Evolutionary conservation across 129 eudicot species (phyloP).

Genomic region (Flaveria ramosissima): DNA sequence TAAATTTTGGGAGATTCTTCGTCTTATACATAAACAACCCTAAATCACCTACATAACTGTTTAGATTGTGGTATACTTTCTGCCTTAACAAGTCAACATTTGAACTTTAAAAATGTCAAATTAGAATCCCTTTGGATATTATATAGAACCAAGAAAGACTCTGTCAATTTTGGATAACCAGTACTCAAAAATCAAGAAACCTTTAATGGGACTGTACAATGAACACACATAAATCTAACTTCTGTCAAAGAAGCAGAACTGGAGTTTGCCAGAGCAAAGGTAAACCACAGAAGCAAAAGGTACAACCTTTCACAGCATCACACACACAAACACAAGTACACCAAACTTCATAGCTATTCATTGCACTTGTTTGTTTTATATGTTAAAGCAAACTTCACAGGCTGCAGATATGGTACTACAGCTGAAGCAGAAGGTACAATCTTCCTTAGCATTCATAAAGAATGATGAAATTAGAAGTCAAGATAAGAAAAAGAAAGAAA

Average conservation of each 20-base stretch:
- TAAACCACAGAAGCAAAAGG: not conserved
- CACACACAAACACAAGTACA: not conserved
- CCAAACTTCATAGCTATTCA: not conserved
- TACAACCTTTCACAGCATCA: not conserved
- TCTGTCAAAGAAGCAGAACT: not conserved
- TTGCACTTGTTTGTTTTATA: not conserved
- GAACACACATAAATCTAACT: slow-evolving; percentile 3
- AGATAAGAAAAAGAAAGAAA: slow-evolving; percentile 20
- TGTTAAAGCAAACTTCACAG: not conserved
- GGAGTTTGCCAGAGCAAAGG: not conserved
- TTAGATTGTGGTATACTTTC: not conserved
- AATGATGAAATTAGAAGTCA: slow-evolving; percentile 6
- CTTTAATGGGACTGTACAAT: slow-evolving; percentile 8
- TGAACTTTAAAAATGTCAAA: slow-evolving; percentile 1
- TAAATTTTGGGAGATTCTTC: not conserved
- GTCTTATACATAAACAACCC: not conserved
- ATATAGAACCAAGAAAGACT: slow-evolving; percentile 4
- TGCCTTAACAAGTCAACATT: not conserved
- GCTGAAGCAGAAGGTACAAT: slow-evolving; percentile 23
- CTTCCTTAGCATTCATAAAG: not conserved
- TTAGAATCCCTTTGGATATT: not conserved
- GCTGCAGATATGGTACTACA: slow-evolving; percentile 11
- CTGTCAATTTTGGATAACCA: not conserved
- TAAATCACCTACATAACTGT: not conserved
- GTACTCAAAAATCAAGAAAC: slow-evolving; percentile 6